These are phyloP conservation scores for Botrytis squamosa DNA, from an alignment of 2,329 filamentous ascomycete genomes.

Conservation along the genomic window DNA sequence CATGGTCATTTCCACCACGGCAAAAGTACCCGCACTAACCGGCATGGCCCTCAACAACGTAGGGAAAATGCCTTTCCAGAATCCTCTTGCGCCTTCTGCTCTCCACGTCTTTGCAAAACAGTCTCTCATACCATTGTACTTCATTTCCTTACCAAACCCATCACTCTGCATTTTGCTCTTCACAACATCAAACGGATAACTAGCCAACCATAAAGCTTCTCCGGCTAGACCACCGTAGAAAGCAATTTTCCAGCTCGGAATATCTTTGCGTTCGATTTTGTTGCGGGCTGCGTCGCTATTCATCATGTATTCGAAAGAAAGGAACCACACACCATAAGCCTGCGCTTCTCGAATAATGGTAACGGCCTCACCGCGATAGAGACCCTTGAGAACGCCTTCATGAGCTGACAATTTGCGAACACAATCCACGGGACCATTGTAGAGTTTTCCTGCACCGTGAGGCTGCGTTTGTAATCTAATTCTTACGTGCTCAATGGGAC, in stretches of 20 bases:
- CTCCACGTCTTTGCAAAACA: slow-evolving; percentile 83
- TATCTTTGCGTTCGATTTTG: slow-evolving; percentile 68
- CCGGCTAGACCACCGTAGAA: slow-evolving; percentile 90
- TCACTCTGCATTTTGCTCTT: slow-evolving; percentile 99
- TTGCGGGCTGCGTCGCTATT: slow-evolving; percentile 81
- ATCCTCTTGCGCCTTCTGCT: slow-evolving; percentile 74
- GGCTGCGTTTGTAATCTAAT: slow-evolving; percentile 96
- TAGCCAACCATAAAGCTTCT: slow-evolving; percentile 88
- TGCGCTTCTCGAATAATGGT: slow-evolving; percentile 87
- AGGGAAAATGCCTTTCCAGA: slow-evolving; percentile 92
- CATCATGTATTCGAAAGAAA: slow-evolving; percentile 95
- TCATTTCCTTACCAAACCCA: slow-evolving; percentile 71
- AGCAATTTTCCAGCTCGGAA: slow-evolving; percentile 83
- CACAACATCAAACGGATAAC: slow-evolving; percentile 94
- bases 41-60: slow-evolving; percentile 95
- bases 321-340: slow-evolving; percentile 95
- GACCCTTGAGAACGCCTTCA: slow-evolving; percentile 66
- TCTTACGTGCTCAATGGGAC: slow-evolving; percentile 93
- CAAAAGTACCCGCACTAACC: slow-evolving; percentile 96
- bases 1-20: slow-evolving; percentile 70
- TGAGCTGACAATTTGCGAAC: slow-evolving; percentile 73
- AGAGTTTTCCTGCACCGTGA: slow-evolving; percentile 76
- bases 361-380: slow-evolving; percentile 86
- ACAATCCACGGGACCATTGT: slow-evolving; percentile 84
- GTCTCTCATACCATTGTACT: slow-evolving; percentile 80